Conservation (phyloP, 2,329 filamentous ascomycete genomes). For the Apiospora malaysiana region DNA sequence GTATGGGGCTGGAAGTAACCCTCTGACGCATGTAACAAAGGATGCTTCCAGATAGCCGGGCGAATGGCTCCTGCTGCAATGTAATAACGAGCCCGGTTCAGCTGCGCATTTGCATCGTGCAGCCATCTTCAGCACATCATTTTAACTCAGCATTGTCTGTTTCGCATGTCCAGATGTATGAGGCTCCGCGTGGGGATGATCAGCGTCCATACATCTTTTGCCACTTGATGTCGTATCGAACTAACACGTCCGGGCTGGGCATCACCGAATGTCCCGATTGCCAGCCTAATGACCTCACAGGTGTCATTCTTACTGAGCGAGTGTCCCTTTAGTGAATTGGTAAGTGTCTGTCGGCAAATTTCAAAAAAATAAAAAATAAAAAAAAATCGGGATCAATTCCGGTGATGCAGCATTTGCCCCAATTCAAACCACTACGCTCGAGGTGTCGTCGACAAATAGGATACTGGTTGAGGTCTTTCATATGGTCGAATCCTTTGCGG, state of each 20-base stretch:
- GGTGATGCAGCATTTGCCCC: background rate
- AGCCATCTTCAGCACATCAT: background rate
- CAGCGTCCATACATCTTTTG: background rate
- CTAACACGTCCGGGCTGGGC: background rate
- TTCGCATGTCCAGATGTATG: background rate
- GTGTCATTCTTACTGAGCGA: background rate
- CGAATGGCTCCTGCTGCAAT: background rate
- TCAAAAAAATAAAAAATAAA: too few relatives aligned
- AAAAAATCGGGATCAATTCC: background rate
- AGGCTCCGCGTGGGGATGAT: slow-evolving; percentile 2
- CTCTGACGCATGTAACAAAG: background rate
- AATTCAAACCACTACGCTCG: background rate
- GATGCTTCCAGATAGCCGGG: background rate
- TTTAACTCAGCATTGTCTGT: background rate
- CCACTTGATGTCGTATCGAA: background rate
- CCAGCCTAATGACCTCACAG: background rate
- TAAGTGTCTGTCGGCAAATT: background rate
- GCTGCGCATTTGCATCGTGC: background rate
- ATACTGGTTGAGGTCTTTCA: background rate
- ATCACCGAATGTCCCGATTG: slow-evolving; percentile 2
- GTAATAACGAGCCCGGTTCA: background rate
- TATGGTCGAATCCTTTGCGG: background rate
- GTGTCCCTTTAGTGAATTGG: background rate
- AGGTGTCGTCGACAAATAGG: background rate
- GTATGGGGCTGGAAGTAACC: background rate